Conservation (phyloP, 345 rosid species). For the Corymbia maculata region DNA sequence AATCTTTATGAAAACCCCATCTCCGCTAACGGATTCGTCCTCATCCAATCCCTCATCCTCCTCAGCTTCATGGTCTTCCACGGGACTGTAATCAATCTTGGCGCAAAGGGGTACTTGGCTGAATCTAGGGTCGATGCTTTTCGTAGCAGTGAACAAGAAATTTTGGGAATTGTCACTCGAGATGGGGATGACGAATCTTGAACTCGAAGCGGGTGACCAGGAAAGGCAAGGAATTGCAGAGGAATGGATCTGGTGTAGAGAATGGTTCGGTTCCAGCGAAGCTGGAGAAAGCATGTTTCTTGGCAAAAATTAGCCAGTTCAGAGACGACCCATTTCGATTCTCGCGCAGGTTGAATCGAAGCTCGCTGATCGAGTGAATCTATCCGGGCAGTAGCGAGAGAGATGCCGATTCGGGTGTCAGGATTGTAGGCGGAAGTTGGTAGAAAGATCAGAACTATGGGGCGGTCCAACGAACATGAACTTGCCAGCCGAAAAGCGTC, state of each 20-base stretch:
- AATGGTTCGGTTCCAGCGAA: not conserved
- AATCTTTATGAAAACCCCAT: slow-evolving; percentile 46
- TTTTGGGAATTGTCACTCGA: not conserved
- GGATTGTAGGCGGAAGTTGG: not conserved
- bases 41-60: slow-evolving; percentile 17
- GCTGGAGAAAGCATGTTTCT: not conserved
- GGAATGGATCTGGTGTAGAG: not conserved
- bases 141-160: not conserved
- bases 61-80: slow-evolving; percentile 1
- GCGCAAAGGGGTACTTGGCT: slow-evolving; percentile 9
- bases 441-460: not conserved
- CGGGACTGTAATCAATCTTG: slow-evolving; percentile 7
- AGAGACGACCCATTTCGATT: not conserved
- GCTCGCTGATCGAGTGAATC: not conserved
- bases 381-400: not conserved
- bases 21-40: slow-evolving; percentile 26
- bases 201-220: not conserved
- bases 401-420: not conserved
- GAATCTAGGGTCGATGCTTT: not conserved
- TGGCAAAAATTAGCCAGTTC: not conserved
- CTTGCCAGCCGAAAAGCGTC: not conserved
- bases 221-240: not conserved
- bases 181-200: not conserved
- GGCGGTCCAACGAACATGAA: not conserved
- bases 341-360: not conserved